phyloP scores from a whole-genome alignment of 2,329 filamentous ascomycete species.

The Diaporthe nobilis region DNA sequence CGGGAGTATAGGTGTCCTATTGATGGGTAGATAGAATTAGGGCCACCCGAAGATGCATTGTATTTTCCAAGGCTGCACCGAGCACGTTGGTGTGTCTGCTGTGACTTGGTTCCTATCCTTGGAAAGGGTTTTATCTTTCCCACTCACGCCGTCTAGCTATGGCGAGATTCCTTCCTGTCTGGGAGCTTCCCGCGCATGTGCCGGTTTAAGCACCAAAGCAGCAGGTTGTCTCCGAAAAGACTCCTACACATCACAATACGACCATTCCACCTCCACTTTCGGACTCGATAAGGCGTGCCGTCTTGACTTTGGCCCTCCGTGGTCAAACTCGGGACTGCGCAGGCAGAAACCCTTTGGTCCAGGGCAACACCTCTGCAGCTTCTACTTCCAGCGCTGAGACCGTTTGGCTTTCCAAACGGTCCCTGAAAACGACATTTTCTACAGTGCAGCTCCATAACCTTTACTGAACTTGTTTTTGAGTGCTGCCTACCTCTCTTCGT shows the following conservation, averaged over 20 bases:
- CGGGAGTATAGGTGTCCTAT: conserved; percentile 70
- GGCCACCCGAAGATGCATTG: not conserved
- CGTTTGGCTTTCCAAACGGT: not conserved
- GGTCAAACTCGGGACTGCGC: no score
- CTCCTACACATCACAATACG: no score
- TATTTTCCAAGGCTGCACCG: not conserved
- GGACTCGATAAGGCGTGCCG: no score
- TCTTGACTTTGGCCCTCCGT: no score
- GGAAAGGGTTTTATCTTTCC: not conserved
- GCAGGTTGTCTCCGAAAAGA: not conserved
- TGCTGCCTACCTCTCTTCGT: not conserved
- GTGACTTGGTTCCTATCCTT: not conserved
- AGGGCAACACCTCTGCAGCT: not conserved
- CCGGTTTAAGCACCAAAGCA: no score
- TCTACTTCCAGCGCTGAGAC: not conserved
- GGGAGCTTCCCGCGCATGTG: not conserved
- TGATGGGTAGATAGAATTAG: conserved; percentile 59
- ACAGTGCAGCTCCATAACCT: not conserved
- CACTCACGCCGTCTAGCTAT: not conserved
- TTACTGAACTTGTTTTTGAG: not conserved
- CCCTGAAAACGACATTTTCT: not conserved
- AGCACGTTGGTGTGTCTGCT: not conserved
- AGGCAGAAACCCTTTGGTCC: no score
- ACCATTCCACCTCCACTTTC: no score
- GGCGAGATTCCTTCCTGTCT: not conserved